Conservation (phyloP, 306 rosid genomes). For the Glycine latifolia region DNA sequence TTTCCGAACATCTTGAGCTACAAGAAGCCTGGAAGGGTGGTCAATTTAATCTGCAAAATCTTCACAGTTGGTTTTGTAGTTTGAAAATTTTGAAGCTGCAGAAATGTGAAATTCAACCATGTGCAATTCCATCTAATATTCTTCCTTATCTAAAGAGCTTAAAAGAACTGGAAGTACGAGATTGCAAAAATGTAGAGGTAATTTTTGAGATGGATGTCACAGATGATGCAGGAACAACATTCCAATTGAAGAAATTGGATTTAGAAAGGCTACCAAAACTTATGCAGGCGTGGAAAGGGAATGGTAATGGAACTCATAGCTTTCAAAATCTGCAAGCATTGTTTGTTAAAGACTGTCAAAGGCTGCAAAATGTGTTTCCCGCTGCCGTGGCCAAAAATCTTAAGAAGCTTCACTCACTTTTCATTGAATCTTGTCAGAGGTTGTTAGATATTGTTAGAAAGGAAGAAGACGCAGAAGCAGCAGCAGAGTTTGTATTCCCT, state of each 20-base stretch:
- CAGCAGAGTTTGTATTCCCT: slow-evolving; percentile 7
- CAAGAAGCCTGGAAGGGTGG: neutral
- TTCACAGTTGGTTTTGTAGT: neutral
- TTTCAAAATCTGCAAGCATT: slow-evolving; percentile 23
- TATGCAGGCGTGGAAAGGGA: slow-evolving; percentile 5
- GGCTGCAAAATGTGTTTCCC: neutral
- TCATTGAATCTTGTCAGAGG: no score
- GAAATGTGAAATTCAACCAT: no score
- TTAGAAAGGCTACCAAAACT: neutral
- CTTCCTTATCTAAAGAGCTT: slow-evolving; percentile 10
- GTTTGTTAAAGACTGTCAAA: neutral
- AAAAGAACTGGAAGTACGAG: slow-evolving; percentile 11
- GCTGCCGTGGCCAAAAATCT: slow-evolving; percentile 5
- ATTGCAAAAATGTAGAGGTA: neutral
- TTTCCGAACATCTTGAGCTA: neutral
- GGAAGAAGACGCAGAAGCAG: neutral
- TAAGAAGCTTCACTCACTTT: slow-evolving; percentile 7
- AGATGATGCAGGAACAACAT: neutral
- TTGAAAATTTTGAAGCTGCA: slow-evolving; percentile 24
- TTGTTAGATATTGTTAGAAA: slow-evolving; percentile 14
- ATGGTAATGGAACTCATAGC: neutral
- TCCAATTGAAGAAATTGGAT: slow-evolving; percentile 19
- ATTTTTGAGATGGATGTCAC: slow-evolving; percentile 16
- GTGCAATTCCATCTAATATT: slow-evolving; percentile 25
- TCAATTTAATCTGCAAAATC: neutral